Conservation (phyloP, 1,139 yeast genomes). For the Lodderomyces oxycetoniae region DNA sequence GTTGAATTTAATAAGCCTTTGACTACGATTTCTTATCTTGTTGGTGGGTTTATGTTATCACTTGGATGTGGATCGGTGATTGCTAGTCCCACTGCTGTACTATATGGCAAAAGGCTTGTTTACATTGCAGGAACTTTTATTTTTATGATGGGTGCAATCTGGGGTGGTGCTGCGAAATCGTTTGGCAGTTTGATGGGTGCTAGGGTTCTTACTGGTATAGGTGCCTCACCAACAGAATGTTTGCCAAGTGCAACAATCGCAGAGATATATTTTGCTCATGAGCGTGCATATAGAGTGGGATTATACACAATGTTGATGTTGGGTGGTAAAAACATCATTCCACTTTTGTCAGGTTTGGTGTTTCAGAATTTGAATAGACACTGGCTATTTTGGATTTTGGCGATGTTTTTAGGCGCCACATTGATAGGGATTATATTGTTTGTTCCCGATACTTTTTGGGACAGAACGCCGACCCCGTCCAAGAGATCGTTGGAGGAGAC, state of each 20-base stretch:
- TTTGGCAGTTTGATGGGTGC: slow-evolving; percentile 55
- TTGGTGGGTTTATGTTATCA: slow-evolving; percentile 58
- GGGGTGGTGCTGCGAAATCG: slow-evolving; percentile 48
- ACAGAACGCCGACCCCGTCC: slow-evolving; percentile 49
- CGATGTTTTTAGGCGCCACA: slow-evolving; percentile 49
- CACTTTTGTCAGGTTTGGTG: slow-evolving; percentile 52
- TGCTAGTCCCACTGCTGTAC: slow-evolving; percentile 56
- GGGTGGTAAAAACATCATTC: slow-evolving; percentile 61
- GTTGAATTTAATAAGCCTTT: slow-evolving; percentile 41
- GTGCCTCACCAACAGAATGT: slow-evolving; percentile 60
- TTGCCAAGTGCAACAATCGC: slow-evolving; percentile 60
- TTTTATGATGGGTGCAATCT: slow-evolving; percentile 50
- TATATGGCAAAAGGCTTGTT: slow-evolving; percentile 56
- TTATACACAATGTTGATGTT: slow-evolving; percentile 55
- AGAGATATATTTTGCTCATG: slow-evolving; percentile 61
- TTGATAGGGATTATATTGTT: slow-evolving; percentile 46
- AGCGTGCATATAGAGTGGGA: slow-evolving; percentile 61
- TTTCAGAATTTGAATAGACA: slow-evolving; percentile 49
- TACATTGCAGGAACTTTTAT: slow-evolving; percentile 47
- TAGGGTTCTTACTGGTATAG: slow-evolving; percentile 53
- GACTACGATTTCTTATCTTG: slow-evolving; percentile 47
- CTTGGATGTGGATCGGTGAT: slow-evolving; percentile 56
- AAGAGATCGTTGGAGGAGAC: slow-evolving; percentile 49
- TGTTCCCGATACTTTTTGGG: slow-evolving; percentile 67
- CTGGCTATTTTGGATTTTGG: slow-evolving; percentile 60